A percentile compares a stretch with the other conserved stretches of the same genome.
These are phyloP conservation scores for Fusarium coicis DNA, from an alignment of 2,329 filamentous ascomycete species.

Conservation along the genomic window DNA sequence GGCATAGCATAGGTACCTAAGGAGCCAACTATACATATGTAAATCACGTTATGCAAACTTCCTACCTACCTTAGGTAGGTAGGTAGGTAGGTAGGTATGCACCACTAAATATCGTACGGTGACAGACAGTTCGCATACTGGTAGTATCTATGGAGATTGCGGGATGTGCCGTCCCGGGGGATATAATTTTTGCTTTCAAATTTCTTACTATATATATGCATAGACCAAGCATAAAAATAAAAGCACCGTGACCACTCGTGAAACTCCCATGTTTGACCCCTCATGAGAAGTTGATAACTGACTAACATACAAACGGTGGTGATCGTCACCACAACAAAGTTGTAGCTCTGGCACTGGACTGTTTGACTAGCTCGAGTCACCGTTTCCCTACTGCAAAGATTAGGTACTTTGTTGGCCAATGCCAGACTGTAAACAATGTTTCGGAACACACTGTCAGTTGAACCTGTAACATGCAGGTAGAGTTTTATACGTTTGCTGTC, in stretches of 20 bases:
- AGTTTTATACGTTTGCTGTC: background rate
- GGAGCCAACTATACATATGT: background rate
- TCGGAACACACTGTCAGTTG: background rate
- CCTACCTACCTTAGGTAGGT: no score
- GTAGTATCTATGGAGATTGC: conserved; percentile 1
- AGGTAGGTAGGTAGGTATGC: background rate
- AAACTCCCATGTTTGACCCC: background rate
- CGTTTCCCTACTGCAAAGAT: conserved; percentile 1
- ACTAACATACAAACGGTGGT: background rate
- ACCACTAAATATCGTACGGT: background rate
- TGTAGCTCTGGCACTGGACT: background rate
- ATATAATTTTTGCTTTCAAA: background rate
- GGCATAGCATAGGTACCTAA: background rate
- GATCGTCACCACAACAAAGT: background rate
- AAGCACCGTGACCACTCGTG: background rate
- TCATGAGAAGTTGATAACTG: background rate
- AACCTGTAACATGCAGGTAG: conserved; percentile 7
- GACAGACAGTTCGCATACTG: background rate
- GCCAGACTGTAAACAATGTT: conserved; percentile 7
- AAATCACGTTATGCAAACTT: conserved; percentile 1
- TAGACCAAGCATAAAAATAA: background rate
- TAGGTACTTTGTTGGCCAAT: background rate
- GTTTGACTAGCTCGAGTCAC: conserved; percentile 1
- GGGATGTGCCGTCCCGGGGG: background rate
- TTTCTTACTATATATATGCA: background rate